A percentile compares a stretch with the other conserved stretches of the same genome.
phyloP scores from a whole-genome alignment of 1,284 basidiomycete genomes.

The Sphagnurus paluster region DNA sequence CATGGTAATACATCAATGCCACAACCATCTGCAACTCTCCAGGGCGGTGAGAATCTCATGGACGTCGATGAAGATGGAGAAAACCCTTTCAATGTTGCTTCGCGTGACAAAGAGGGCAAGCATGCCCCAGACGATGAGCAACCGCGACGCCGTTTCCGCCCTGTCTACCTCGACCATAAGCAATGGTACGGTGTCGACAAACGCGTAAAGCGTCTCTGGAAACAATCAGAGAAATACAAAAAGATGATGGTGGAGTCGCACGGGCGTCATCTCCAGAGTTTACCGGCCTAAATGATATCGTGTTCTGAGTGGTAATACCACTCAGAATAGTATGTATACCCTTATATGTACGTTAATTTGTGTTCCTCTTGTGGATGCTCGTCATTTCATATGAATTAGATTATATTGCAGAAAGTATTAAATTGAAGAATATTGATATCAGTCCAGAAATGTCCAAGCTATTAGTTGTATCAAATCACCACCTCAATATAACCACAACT shows the following conservation, averaged over 20 bases:
- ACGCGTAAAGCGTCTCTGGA: conserved; percentile 27
- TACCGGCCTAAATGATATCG: background rate
- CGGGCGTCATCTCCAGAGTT: conserved; percentile 16
- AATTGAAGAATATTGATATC: too few relatives aligned
- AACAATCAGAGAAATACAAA: conserved; percentile 20
- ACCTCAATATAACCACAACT: too few relatives aligned
- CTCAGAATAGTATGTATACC: too few relatives aligned
- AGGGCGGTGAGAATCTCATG: conserved; percentile 5
- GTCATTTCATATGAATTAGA: too few relatives aligned
- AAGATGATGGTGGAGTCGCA: conserved; percentile 16
- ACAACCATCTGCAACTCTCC: background rate
- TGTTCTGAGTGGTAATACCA: too few relatives aligned
- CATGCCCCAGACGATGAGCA: too few relatives aligned
- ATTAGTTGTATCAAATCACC: too few relatives aligned
- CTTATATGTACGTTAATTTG: too few relatives aligned
- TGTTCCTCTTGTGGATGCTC: too few relatives aligned
- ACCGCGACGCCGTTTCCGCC: conserved; percentile 29
- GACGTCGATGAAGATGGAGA: conserved; percentile 9
- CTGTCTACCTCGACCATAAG: conserved; percentile 33
- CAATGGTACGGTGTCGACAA: conserved; percentile 33
- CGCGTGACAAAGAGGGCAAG: conserved; percentile 1
- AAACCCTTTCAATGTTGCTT: background rate
- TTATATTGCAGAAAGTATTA: too few relatives aligned
- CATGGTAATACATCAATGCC: background rate
- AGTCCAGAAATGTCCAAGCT: too few relatives aligned